Evolutionary conservation across 805 yeast genomes (phyloP), one percentile per base, ranked within the genome.

Genomic region (Candida quercuum): DNA sequence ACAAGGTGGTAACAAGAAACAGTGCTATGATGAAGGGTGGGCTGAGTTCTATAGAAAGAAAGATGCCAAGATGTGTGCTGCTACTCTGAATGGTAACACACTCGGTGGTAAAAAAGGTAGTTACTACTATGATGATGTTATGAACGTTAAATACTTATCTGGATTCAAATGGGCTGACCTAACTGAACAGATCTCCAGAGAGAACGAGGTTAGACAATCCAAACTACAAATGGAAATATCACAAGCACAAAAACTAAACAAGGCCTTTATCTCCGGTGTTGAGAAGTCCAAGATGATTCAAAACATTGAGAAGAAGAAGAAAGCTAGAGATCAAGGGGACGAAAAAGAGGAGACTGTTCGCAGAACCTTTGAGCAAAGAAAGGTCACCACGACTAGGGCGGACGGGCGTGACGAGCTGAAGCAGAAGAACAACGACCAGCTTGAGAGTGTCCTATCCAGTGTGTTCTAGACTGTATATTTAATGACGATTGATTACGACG

Each of bases 101-200:
- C 64, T 93, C 24, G 99, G 98, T 20, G 99, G 98, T 28, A 87
- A 81, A 54, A 93, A 93, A 62, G 82, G 93, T 3, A 76, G 81
- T 9, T 91, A 84, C 53, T 93, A 89, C 62, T 83, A 93, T 54
- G 99, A 93, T 60, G 99, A 93, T 65, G 81, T 93, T 19, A 71
- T 94, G 67, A 93, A 88, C 57, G 78, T 91, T 42, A 91, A 86
- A 59, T 93, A 93, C 52, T 67, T 93, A 43, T 80, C 86, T 9
- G 88, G 91, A 2, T 93, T 91, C 72, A 93, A 93, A 57, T 93
- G 99, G 99, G 72, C 82, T 39, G 95, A 93, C 54, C 69, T 93
- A 56, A 89, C 97, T 3, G 94, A 84, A 57, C 96, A 91, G 57
- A 85, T 91, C 46, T 88, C 96, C 3, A 76, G 76, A 52, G 98